Evolutionary conservation across 2,329 filamentous ascomycete genomes (phyloP).

Genomic region (Tolypocladium nubicola): DNA sequence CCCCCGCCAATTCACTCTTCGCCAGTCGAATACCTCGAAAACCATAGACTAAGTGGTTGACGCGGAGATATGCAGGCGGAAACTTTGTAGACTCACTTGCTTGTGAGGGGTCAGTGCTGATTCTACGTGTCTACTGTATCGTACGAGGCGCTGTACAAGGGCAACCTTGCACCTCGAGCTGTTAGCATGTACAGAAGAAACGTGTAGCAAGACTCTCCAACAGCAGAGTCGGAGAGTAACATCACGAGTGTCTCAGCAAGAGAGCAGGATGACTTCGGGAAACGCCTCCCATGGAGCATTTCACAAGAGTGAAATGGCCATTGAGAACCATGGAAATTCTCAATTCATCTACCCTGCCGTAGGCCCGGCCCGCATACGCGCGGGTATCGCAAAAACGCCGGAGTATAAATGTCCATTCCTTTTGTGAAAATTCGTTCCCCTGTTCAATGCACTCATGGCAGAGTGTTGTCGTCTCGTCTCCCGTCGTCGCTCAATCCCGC

Average conservation of each 20-base stretch:
- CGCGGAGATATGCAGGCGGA: slow-evolving; percentile 84
- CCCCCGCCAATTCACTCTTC: slow-evolving; percentile 55
- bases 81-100: not conserved
- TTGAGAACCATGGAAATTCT: slow-evolving; percentile 43
- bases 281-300: slow-evolving; percentile 66
- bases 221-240: slow-evolving; percentile 1
- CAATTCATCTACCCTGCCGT: slow-evolving; percentile 31
- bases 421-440: slow-evolving; percentile 11
- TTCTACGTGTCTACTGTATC: not conserved
- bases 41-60: slow-evolving; percentile 61
- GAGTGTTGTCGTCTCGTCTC: slow-evolving; percentile 8
- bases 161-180: not conserved
- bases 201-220: not conserved
- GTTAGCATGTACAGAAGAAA: not conserved
- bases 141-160: not conserved
- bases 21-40: slow-evolving; percentile 91
- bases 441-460: slow-evolving; percentile 7
- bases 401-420: slow-evolving; percentile 27
- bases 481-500: slow-evolving; percentile 6
- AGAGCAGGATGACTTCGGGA: slow-evolving; percentile 48
- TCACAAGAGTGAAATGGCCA: slow-evolving; percentile 67
- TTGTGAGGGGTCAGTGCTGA: not conserved
- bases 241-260: slow-evolving; percentile 4
- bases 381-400: slow-evolving; percentile 24
- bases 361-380: slow-evolving; percentile 18